Evolutionary conservation across 371 early-diverging fungal species (phyloP).

Genomic region (Mortierella sp.): DNA sequence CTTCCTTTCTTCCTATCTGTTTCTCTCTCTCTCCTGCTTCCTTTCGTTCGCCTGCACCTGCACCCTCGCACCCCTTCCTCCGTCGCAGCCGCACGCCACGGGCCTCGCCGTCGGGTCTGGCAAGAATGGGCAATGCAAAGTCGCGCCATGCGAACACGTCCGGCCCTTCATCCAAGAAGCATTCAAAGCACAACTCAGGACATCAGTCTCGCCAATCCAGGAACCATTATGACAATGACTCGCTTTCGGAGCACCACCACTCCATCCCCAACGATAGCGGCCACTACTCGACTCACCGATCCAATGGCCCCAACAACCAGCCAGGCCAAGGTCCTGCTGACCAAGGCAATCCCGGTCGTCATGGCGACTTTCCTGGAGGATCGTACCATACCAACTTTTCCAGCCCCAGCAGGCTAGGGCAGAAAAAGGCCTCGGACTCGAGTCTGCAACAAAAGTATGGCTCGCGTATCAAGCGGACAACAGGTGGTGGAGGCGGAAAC

Average conservation of each 20-base stretch:
- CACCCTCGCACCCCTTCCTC: slow-evolving; percentile 2
- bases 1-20: background rate
- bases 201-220: slow-evolving; percentile 1
- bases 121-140: slow-evolving; percentile 42
- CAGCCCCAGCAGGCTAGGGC: slow-evolving; percentile 26
- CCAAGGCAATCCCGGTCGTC: background rate
- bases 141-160: slow-evolving; percentile 34
- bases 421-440: slow-evolving; percentile 21
- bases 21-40: background rate
- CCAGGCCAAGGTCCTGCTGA: background rate
- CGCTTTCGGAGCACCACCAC: slow-evolving; percentile 2
- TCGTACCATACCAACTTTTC: slow-evolving; percentile 25
- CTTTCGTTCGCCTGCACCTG: background rate
- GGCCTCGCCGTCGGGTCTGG: background rate
- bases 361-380: slow-evolving; percentile 12
- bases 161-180: slow-evolving; percentile 1
- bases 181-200: background rate
- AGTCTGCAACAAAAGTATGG: slow-evolving; percentile 37
- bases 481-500: background rate
- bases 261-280: slow-evolving; percentile 26
- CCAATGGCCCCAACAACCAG: slow-evolving; percentile 12
- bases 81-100: background rate
- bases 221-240: background rate
- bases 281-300: slow-evolving; percentile 32
- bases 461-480: slow-evolving; percentile 25